Evolutionary conservation across 2,329 filamentous ascomycete genomes (phyloP), one percentile per base, ranked within the genome.

Genomic region (Pseudocercospora ulei): DNA sequence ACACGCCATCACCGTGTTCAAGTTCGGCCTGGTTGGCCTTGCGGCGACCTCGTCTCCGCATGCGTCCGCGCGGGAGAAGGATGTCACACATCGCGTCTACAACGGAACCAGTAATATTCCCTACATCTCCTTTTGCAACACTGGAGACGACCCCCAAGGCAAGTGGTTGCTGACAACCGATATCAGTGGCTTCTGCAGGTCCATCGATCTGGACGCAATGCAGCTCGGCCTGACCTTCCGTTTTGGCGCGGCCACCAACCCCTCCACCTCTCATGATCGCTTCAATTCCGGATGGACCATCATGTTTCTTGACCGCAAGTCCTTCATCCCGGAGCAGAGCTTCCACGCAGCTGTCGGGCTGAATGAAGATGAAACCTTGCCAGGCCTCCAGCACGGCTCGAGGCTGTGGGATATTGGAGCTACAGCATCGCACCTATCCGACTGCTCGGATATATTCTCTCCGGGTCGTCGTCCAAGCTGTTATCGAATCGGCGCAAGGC

Each of bases 111-210:
- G 56, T 5, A 78, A 79, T 48, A 73, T 78, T 11, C 75, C 75
- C 1, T 64, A 64, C 29, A 64, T 79, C 12, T 63, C 66, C 0
- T 78, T 79, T 52, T 66, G 73, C 43, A 77, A 77, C 45, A 73
- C 65, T 23, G 67, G 68, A 9, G 60, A 71, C 25, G 74, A 77
- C 48, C 63, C 66, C 0, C 60, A 66, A 16, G 74, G 71, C 3
- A 61, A 63, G 36, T 77, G 71, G 69, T 65, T 79, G 36, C 55
- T 73, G 17, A 73, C 71, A 38, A 72, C 69, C 7, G 71, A 73
- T 46, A 75, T 79, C 20, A 52, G 47, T 16, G 56, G 56, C 24
- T 49, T 49, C 20, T 58, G 52, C 35, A 48, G 55, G 12, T 44
- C 51, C 3, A 53, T 59, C 23, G 54, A 58, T 36, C 39, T 59